A percentile compares a stretch with the other conserved stretches of the same genome.
These are phyloP conservation scores for Salix viminalis DNA, from an alignment of 345 rosid species.

Conservation along the genomic window DNA sequence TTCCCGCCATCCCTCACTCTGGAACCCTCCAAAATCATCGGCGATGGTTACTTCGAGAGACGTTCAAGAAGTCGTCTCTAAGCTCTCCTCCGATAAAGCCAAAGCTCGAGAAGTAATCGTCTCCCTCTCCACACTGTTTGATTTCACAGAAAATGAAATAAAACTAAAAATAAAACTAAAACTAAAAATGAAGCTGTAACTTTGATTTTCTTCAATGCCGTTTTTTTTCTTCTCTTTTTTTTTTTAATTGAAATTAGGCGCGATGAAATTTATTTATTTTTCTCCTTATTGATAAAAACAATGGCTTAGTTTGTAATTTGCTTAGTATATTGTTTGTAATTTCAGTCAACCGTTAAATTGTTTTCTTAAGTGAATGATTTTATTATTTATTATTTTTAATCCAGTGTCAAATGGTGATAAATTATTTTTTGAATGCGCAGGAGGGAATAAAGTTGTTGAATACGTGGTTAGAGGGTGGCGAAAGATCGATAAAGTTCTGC, in stretches of 20 bases:
- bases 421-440: slow-evolving; percentile 21
- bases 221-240: too few relatives aligned
- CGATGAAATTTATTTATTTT: too few relatives aligned
- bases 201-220: too few relatives aligned
- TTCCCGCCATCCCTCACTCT: slow-evolving; percentile 9
- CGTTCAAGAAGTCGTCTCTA: slow-evolving; percentile 69
- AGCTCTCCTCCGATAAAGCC: slow-evolving; percentile 92
- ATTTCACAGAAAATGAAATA: slow-evolving; percentile 2
- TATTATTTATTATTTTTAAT: too few relatives aligned
- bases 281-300: too few relatives aligned
- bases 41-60: slow-evolving; percentile 63
- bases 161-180: neutral
- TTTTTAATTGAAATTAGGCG: neutral
- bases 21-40: neutral
- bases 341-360: too few relatives aligned
- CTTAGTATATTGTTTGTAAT: too few relatives aligned
- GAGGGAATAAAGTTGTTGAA: slow-evolving; percentile 80
- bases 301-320: too few relatives aligned
- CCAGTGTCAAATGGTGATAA: too few relatives aligned
- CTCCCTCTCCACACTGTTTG: slow-evolving; percentile 15
- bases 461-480: slow-evolving; percentile 71
- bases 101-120: slow-evolving; percentile 66
- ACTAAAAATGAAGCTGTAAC: neutral
- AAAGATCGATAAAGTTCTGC: slow-evolving; percentile 55
- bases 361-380: too few relatives aligned